phyloP scores from a whole-genome alignment of 345 rosid species.

The Aurinia saxatilis region DNA sequence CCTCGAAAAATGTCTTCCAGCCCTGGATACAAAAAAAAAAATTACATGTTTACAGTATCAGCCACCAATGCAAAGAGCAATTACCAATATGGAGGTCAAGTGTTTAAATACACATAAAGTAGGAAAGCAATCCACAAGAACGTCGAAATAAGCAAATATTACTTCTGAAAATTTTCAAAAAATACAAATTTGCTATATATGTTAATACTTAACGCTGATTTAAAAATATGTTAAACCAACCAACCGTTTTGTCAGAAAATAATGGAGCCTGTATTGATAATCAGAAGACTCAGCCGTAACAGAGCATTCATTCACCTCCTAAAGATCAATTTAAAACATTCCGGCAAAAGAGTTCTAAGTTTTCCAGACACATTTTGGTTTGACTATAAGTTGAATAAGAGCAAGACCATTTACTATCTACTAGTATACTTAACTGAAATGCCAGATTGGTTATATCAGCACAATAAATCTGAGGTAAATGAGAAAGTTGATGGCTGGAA shows the following conservation, averaged over 20 bases:
- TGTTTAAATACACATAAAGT: background rate
- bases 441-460: background rate
- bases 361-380: background rate
- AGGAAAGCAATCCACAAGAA: background rate
- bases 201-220: background rate
- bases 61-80: conserved; percentile 9
- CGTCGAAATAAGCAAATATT: background rate
- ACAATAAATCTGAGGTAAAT: background rate
- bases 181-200: no score
- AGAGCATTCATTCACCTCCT: background rate
- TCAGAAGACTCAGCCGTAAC: background rate
- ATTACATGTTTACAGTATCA: conserved; percentile 10
- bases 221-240: background rate
- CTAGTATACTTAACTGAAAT: background rate
- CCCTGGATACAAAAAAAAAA: conserved; percentile 50
- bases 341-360: background rate
- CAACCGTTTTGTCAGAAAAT: background rate
- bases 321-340: background rate
- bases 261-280: background rate
- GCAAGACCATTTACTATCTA: background rate
- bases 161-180: background rate
- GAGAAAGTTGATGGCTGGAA: background rate
- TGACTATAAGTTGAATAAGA: background rate
- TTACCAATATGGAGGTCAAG: conserved; percentile 6
- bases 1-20: conserved; percentile 97